Conservation (phyloP, 345 rosid species). For the Adansonia digitata region DNA sequence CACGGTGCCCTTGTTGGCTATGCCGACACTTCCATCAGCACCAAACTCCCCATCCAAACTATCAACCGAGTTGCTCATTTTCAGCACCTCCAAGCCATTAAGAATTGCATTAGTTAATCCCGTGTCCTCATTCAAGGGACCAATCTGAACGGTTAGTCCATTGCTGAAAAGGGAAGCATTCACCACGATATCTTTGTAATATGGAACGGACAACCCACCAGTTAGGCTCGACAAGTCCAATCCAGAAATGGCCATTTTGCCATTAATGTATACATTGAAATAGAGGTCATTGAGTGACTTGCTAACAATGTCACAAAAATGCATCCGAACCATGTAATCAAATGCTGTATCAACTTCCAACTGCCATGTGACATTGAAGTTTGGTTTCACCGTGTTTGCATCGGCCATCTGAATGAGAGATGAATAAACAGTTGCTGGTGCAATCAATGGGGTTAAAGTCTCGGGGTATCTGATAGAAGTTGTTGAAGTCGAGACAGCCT, state of each 20-base stretch:
- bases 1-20: constrained; percentile 38
- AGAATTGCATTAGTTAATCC: constrained; percentile 55
- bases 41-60: constrained; percentile 83
- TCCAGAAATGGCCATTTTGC: constrained; percentile 56
- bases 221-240: constrained; percentile 56
- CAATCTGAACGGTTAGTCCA: constrained; percentile 50
- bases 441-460: constrained; percentile 52
- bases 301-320: constrained; percentile 79
- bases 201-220: constrained; percentile 40
- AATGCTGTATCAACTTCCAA: constrained; percentile 49
- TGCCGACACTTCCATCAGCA: constrained; percentile 38
- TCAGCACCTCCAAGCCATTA: constrained; percentile 67
- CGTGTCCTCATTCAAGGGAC: constrained; percentile 55
- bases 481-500: constrained; percentile 28
- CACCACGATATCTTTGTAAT: constrained; percentile 67
- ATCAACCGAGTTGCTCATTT: constrained; percentile 64
- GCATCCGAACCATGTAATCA: constrained; percentile 56
- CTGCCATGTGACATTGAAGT: constrained; percentile 67
- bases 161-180: constrained; percentile 36
- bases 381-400: constrained; percentile 36
- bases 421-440: constrained; percentile 62
- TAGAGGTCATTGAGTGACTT: constrained; percentile 62
- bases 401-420: constrained; percentile 60
- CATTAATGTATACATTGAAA: constrained; percentile 68
- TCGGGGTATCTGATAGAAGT: constrained; percentile 42